Evolutionary conservation across 192 early-diverging fungal species (phyloP).

Genomic region (Coemansia sp.): DNA sequence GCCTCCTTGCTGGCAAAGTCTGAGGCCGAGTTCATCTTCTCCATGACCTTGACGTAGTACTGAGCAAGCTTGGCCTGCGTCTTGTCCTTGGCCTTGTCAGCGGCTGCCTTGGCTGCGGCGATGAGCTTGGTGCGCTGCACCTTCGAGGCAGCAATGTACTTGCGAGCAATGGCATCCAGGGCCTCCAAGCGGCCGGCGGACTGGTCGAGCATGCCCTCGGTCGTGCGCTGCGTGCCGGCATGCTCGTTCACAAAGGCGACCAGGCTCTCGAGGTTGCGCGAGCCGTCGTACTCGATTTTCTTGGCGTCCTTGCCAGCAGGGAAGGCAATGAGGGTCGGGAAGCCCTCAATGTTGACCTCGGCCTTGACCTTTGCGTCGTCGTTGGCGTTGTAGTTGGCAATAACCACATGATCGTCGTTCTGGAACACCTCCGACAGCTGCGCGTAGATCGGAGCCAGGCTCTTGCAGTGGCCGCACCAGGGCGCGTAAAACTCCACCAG

Average conservation of each 20-base stretch:
- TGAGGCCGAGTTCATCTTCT: conserved; percentile 73
- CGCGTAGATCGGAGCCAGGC: conserved; percentile 84
- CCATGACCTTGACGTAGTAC: conserved; percentile 94
- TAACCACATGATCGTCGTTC: conserved; percentile 76
- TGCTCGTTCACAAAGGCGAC: conserved; percentile 85
- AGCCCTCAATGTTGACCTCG: conserved; percentile 73
- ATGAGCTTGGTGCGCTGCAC: conserved; percentile 57
- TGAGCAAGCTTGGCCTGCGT: conserved; percentile 61
- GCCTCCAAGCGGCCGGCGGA: conserved; percentile 51
- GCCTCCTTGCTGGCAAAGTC: conserved; percentile 81
- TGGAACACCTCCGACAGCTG: conserved; percentile 83
- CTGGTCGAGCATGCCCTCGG: conserved; percentile 73
- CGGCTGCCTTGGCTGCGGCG: conserved; percentile 43
- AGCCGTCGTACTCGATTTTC: conserved; percentile 74
- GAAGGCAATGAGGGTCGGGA: conserved; percentile 92
- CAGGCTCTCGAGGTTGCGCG: conserved; percentile 72
- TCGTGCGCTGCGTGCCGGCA: conserved; percentile 72
- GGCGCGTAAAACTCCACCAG: conserved; percentile 95
- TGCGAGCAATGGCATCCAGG: conserved; percentile 46
- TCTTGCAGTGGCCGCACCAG: conserved; percentile 92
- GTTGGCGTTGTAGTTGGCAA: conserved; percentile 92
- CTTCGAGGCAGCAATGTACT: conserved; percentile 65
- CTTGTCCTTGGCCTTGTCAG: conserved; percentile 54
- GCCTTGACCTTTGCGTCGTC: conserved; percentile 63
- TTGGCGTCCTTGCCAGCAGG: conserved; percentile 64